phyloP scores from a whole-genome alignment of 352 stramenopile genomes.

The Phytopythium chamaehyphon region DNA sequence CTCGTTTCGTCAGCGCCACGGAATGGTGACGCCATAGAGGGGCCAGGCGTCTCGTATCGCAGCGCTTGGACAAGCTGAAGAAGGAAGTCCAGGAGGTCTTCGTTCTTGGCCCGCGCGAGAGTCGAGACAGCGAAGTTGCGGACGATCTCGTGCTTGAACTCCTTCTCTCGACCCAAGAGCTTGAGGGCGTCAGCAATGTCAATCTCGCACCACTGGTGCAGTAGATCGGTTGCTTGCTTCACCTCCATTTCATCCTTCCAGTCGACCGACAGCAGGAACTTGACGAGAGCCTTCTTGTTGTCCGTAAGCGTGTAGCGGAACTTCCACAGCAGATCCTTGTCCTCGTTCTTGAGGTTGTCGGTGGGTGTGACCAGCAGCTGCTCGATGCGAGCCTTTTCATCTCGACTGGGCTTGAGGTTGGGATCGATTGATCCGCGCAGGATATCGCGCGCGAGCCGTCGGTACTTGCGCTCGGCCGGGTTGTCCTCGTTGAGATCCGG shows the following conservation, averaged over 20 bases:
- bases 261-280: conserved; percentile 98
- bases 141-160: conserved; percentile 90
- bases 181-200: conserved; percentile 98
- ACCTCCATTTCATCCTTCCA: conserved; percentile 98
- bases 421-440: conserved; percentile 96
- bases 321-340: conserved; percentile 94
- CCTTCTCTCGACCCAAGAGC: conserved; percentile 90
- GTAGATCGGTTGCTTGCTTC: conserved; percentile 86
- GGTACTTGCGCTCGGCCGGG: conserved; percentile 96
- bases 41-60: conserved; percentile 78
- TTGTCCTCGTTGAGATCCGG: conserved; percentile 88
- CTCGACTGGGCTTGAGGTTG: conserved; percentile 95
- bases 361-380: conserved; percentile 90
- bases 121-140: conserved; percentile 97
- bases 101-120: conserved; percentile 93
- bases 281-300: conserved; percentile 95
- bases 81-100: conserved; percentile 96
- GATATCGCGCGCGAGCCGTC: conserved; percentile 95
- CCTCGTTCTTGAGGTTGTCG: conserved; percentile 91
- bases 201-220: conserved; percentile 89
- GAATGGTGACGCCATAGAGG: conserved; percentile 23
- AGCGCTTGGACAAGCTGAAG: conserved; percentile 98
- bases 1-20: conserved; percentile 37
- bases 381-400: conserved; percentile 92
- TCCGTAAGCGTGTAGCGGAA: conserved; percentile 96